phyloP scores from a whole-genome alignment of 331 rosid genomes.

The Saraca asoca region DNA sequence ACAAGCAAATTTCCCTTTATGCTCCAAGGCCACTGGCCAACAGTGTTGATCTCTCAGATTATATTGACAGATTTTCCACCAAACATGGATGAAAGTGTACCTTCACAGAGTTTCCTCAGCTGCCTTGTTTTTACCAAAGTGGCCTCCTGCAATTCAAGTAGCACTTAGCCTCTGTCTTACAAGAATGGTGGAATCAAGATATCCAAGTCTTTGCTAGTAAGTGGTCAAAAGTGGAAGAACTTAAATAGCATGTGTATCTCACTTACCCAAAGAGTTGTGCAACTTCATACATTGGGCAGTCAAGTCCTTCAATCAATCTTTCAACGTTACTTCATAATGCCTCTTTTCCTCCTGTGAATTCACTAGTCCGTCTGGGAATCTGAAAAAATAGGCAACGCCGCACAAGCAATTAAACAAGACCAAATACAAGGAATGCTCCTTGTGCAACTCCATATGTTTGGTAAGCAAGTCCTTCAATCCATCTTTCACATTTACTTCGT shows the following conservation, averaged over 20 bases:
- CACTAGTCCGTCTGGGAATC: too few species aligned
- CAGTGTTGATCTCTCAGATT: constrained; percentile 83
- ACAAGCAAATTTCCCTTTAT: constrained; percentile 32
- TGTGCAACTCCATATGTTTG: constrained; percentile 90
- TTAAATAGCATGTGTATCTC: background rate
- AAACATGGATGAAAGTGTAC: constrained; percentile 80
- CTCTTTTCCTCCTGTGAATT: too few species aligned
- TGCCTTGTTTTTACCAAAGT: constrained; percentile 69
- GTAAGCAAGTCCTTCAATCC: constrained; percentile 77
- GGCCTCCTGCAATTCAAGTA: constrained; percentile 63
- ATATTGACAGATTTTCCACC: constrained; percentile 94
- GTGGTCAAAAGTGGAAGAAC: background rate
- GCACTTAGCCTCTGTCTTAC: constrained; percentile 23
- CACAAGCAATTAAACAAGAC: too few species aligned
- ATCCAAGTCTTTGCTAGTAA: too few species aligned
- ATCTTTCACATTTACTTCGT: constrained; percentile 82
- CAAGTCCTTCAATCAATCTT: too few species aligned
- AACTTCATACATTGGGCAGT: too few species aligned
- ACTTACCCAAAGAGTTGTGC: too few species aligned
- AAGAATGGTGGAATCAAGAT: too few species aligned
- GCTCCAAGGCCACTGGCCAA: constrained; percentile 69
- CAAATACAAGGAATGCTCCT: too few species aligned
- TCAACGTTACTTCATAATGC: too few species aligned
- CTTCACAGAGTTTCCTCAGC: constrained; percentile 78
- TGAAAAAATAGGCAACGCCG: too few species aligned